These are phyloP conservation scores for Vicia sativa DNA, from an alignment of 306 rosid species.

Conservation along the genomic window DNA sequence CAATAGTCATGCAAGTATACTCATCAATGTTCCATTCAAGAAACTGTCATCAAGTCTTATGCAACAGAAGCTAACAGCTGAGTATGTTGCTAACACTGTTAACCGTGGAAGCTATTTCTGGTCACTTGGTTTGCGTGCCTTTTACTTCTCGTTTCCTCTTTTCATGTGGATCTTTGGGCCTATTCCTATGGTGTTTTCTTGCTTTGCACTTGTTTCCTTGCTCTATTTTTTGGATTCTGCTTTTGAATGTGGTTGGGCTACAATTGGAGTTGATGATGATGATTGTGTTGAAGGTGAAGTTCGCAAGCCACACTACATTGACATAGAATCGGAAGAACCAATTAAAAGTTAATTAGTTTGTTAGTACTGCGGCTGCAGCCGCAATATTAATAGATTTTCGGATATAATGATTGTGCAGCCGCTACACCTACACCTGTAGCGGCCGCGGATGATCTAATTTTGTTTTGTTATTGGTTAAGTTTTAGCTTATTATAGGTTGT, in stretches of 20 bases:
- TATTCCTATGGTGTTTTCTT: constrained; percentile 67
- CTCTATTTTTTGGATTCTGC: constrained; percentile 74
- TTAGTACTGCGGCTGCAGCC: neutral
- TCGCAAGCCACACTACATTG: constrained; percentile 23
- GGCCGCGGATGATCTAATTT: neutral
- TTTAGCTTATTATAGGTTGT: neutral
- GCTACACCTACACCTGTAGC: neutral
- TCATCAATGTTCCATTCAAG: constrained; percentile 78
- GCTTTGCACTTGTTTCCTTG: constrained; percentile 53
- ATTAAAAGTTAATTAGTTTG: neutral
- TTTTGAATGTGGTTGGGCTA: constrained; percentile 51
- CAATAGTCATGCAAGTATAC: constrained; percentile 82
- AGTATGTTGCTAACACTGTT: constrained; percentile 70
- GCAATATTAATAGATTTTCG: no score
- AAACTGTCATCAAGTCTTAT: constrained; percentile 42
- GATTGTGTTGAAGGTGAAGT: neutral
- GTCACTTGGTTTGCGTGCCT: constrained; percentile 85
- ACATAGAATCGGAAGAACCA: constrained; percentile 46
- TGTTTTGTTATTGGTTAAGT: neutral
- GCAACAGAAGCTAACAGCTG: constrained; percentile 51
- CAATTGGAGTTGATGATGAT: constrained; percentile 30
- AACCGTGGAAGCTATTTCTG: constrained; percentile 83
- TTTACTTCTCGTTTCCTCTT: constrained; percentile 84
- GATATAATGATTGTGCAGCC: no score
- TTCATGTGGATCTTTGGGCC: constrained; percentile 92